Percentiles rank a stretch among this genome's conserved stretches.
Conservation (phyloP, 1,284 basidiomycete species). For the Tilletia caries region DNA sequence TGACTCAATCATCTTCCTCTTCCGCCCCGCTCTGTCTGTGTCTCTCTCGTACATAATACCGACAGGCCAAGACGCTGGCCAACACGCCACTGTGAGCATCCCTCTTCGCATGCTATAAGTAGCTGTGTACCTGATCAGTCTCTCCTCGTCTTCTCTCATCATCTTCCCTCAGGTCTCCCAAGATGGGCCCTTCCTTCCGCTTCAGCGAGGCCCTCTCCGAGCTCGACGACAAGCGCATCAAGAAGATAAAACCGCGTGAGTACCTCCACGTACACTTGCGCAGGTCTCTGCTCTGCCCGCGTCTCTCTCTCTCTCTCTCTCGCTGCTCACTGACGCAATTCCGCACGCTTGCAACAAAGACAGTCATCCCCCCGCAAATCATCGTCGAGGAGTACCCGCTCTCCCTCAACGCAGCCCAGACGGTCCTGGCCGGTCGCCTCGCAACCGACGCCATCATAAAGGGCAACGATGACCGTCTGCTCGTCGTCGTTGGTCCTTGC, state of each 20-base stretch:
- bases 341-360: too few relatives aligned
- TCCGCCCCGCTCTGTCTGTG: too few relatives aligned
- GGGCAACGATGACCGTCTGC: slow-evolving; percentile 45
- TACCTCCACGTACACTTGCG: neutral
- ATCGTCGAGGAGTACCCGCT: slow-evolving; percentile 51
- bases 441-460: slow-evolving; percentile 46
- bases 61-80: too few relatives aligned
- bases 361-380: slow-evolving; percentile 48
- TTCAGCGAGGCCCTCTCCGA: slow-evolving; percentile 11
- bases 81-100: too few relatives aligned
- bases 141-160: too few relatives aligned
- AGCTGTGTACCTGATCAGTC: too few relatives aligned
- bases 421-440: slow-evolving; percentile 36
- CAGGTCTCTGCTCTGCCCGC: neutral
- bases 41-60: too few relatives aligned
- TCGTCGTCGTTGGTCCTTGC: slow-evolving; percentile 51
- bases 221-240: slow-evolving; percentile 50
- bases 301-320: neutral
- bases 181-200: slow-evolving; percentile 10
- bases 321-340: neutral
- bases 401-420: slow-evolving; percentile 35
- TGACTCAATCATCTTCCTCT: too few relatives aligned
- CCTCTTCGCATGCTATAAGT: too few relatives aligned
- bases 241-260: slow-evolving; percentile 43
- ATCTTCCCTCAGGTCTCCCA: neutral